phyloP scores from a whole-genome alignment of 2,329 filamentous ascomycete genomes.

The Byssothecium circinans region DNA sequence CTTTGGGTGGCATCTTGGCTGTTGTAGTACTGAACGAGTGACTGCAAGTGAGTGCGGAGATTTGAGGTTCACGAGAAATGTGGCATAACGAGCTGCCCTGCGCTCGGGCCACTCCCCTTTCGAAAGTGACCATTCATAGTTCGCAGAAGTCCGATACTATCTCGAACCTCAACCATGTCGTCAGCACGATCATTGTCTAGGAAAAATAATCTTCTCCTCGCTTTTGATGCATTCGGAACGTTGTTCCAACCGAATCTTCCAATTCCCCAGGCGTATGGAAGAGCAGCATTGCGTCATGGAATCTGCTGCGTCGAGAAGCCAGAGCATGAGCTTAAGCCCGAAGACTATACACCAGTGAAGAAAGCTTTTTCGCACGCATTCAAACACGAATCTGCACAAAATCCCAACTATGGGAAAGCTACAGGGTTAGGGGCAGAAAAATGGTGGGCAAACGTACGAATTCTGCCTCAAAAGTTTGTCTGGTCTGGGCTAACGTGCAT shows the following conservation, averaged over 20 bases:
- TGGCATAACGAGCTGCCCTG: conserved; percentile 4
- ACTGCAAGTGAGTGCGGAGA: conserved; percentile 25
- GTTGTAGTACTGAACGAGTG: conserved; percentile 30
- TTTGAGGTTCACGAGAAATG: conserved; percentile 11
- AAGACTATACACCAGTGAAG: conserved; percentile 30
- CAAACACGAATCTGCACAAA: conserved; percentile 47
- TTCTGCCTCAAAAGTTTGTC: not conserved
- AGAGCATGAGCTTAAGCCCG: conserved; percentile 20
- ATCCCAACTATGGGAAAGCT: conserved; percentile 63
- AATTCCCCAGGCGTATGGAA: conserved; percentile 58
- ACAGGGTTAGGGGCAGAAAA: conserved; percentile 53
- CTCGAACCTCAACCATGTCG: conserved; percentile 10
- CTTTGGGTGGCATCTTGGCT: conserved; percentile 39
- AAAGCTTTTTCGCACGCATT: conserved; percentile 48
- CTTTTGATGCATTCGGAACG: conserved; percentile 68
- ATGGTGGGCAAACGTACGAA: conserved; percentile 63
- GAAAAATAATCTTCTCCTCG: conserved; percentile 56
- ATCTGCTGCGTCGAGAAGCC: conserved; percentile 47
- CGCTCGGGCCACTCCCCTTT: conserved; percentile 15
- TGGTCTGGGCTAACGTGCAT: not conserved
- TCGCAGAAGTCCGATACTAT: conserved; percentile 7
- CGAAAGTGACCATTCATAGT: conserved; percentile 4
- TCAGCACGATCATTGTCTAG: conserved; percentile 11
- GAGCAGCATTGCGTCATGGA: conserved; percentile 55
- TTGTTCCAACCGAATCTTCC: conserved; percentile 57